Percentiles rank a stretch among this genome's conserved stretches.
Conservation (phyloP, 768 basidiomycete species). For the Lactarius hengduanensis region DNA sequence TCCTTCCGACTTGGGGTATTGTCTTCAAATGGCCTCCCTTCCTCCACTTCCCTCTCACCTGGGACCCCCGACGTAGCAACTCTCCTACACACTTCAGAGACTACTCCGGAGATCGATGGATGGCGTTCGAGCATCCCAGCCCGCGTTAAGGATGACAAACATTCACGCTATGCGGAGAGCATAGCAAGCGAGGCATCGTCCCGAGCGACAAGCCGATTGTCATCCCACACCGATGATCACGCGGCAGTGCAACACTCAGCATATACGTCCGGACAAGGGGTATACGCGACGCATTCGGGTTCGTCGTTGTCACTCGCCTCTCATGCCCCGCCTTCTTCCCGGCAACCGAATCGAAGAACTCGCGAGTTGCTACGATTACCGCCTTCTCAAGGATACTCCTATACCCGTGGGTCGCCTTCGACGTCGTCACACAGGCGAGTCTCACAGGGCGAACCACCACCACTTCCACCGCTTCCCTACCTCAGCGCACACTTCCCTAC, state of each 20-base stretch:
- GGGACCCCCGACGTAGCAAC: no score
- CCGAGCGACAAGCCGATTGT: constrained; percentile 16
- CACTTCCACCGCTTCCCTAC: constrained; percentile 11
- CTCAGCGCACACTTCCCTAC: neutral
- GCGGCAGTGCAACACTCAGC: constrained; percentile 5
- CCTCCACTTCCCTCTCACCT: neutral
- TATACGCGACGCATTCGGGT: constrained; percentile 3
- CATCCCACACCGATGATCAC: constrained; percentile 7
- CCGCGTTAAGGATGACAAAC: neutral
- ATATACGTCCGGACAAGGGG: neutral
- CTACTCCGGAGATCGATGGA: constrained; percentile 14
- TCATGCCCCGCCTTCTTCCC: neutral
- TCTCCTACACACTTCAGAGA: neutral
- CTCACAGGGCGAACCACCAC: constrained; percentile 2
- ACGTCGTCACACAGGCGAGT: neutral
- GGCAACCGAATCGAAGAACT: constrained; percentile 1
- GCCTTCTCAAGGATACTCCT: neutral
- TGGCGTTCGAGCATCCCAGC: constrained; percentile 12
- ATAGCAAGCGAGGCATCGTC: constrained; percentile 4
- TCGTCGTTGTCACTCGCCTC: constrained; percentile 12
- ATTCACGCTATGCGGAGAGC: constrained; percentile 1
- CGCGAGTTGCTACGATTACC: constrained; percentile 16
- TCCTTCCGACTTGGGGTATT: no score
- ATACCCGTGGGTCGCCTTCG: neutral
- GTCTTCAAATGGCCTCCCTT: neutral